Evolutionary conservation across 129 eudicot genomes (phyloP), one percentile per base, ranked within the genome.

Genomic region (Centella asiatica): DNA sequence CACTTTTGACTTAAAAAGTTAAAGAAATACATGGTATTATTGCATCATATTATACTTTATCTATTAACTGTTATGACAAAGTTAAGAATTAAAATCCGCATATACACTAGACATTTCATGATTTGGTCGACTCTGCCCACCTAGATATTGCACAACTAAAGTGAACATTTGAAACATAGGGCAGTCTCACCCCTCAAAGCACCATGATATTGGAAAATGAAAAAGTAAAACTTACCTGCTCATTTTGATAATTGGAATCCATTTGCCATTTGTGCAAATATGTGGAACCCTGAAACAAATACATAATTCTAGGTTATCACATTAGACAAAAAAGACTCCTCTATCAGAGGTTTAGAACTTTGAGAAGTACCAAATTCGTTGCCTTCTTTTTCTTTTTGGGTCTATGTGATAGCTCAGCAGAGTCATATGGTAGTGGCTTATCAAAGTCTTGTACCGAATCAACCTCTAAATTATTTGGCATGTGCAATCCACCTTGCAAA

Each of bases 361-460:
- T 8, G 25, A 24, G 44, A n/a, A n/a, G 39, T 76, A 93, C 99
- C 84, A 66, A 75, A 74, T 82, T 82, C 58, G 78, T 93, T 70
- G 69, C 67, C 72, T 93, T 93, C 92, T 85, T 93, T 83, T 80
- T 87, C 83, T 93, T 93, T 72, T 85, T 93, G 44, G 84, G 86
- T 78, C 81, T 84, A 65, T 72, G 77, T 10, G 89, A 78, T 69
- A 77, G 80, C 74, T 88, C 96, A 34, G 79, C 48, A 27, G 88
- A 74, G 71, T 85, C 96, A 68, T 69, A 85, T 45, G 65, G 82
- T 50, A 76, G 76, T 24, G 85, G 86, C 75, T 88, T 93, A 36
- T 82, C 93, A 46, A 84, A 93, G 53, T 93, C 86, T 44, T 77
- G 77, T 40, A 69, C 69, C 1, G 99, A 93, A 55, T 93, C 95